These are phyloP conservation scores for Aureobasidium sp. DNA, from an alignment of 2,329 filamentous ascomycete species.

Conservation along the genomic window DNA sequence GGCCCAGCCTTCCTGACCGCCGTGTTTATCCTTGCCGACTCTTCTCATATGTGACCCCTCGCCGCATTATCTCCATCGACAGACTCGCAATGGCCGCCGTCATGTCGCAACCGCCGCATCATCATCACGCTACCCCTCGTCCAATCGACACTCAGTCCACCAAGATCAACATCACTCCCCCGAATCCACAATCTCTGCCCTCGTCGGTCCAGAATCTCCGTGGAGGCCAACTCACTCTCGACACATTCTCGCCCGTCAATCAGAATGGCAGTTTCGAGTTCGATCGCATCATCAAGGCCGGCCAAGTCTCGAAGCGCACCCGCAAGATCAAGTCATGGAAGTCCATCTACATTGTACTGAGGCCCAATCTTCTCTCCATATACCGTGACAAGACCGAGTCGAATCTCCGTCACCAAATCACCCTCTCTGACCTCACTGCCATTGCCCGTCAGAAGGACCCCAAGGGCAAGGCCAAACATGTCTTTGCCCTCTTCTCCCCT, in stretches of 20 bases:
- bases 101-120: constrained; percentile 16
- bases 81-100: constrained; percentile 22
- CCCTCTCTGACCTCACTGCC: constrained; percentile 82
- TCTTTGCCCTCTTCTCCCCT: constrained; percentile 89
- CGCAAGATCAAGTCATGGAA: constrained; percentile 98
- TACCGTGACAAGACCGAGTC: constrained; percentile 91
- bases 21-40: neutral
- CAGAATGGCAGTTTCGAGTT: constrained; percentile 95
- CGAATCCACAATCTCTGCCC: constrained; percentile 18
- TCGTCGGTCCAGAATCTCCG: constrained; percentile 11
- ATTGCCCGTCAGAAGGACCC: constrained; percentile 83
- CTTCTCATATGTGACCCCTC: neutral
- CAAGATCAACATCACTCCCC: neutral
- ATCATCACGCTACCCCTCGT: constrained; percentile 1
- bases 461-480: constrained; percentile 76
- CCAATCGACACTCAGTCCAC: neutral
- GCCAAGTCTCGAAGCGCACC: constrained; percentile 78
- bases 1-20: neutral
- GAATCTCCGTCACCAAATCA: constrained; percentile 81
- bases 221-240: constrained; percentile 46
- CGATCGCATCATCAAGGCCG: constrained; percentile 85
- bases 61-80: neutral
- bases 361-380: constrained; percentile 81
- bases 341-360: constrained; percentile 77
- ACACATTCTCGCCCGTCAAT: constrained; percentile 77